phyloP scores from a whole-genome alignment of 2,329 filamentous ascomycete species.

The Helicocarpus griseus region DNA sequence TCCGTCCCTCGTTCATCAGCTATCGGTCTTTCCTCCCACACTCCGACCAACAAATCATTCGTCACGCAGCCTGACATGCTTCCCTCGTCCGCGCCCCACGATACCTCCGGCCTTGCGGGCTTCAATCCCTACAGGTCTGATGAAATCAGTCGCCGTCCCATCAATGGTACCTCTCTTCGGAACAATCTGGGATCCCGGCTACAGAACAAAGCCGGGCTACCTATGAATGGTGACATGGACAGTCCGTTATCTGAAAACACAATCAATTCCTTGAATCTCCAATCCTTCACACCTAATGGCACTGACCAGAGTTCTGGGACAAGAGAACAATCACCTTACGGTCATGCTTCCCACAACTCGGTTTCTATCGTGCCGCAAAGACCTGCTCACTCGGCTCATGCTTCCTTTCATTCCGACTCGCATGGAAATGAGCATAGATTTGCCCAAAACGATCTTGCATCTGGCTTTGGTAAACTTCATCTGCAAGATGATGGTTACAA shows the following conservation, averaged over 20 bases:
- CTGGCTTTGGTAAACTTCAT: slow-evolving; percentile 26
- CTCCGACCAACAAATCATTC: slow-evolving; percentile 24
- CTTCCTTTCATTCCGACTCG: slow-evolving; percentile 31
- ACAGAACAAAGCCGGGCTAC: slow-evolving; percentile 21
- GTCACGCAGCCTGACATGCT: slow-evolving; percentile 16
- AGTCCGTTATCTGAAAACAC: slow-evolving; percentile 22
- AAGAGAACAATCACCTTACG: slow-evolving; percentile 17
- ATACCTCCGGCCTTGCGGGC: slow-evolving; percentile 14
- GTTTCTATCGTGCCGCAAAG: slow-evolving; percentile 24
- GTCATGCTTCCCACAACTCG: slow-evolving; percentile 28
- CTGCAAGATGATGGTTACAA: slow-evolving; percentile 23
- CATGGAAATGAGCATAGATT: slow-evolving; percentile 25
- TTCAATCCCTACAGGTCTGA: slow-evolving; percentile 24
- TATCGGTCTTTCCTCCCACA: slow-evolving; percentile 33
- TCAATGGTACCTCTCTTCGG: slow-evolving; percentile 23
- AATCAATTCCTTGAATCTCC: slow-evolving; percentile 17
- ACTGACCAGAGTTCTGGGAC: slow-evolving; percentile 20
- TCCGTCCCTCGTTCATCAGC: slow-evolving; percentile 34
- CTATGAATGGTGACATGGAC: slow-evolving; percentile 21
- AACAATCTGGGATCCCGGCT: slow-evolving; percentile 23
- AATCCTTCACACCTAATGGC: slow-evolving; percentile 21
- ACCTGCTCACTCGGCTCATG: slow-evolving; percentile 27
- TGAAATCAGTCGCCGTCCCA: slow-evolving; percentile 24
- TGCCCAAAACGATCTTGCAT: slow-evolving; percentile 22
- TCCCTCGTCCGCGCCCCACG: neutral